Conservation (phyloP, 2,329 filamentous ascomycete genomes). For the Aureobasidium namibiae region DNA sequence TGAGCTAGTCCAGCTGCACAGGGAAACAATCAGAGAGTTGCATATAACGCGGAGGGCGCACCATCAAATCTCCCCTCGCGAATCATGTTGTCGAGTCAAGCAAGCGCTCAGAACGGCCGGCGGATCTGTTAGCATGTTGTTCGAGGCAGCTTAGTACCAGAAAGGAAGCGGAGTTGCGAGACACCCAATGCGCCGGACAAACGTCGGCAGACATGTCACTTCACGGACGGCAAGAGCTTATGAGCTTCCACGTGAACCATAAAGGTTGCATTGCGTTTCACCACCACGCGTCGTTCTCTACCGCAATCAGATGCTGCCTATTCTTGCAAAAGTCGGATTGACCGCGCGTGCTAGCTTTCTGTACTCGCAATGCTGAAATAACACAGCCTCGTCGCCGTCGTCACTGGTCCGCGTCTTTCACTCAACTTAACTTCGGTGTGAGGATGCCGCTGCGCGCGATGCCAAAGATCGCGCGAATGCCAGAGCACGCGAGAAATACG, state of each 20-base stretch:
- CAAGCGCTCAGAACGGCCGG: background rate
- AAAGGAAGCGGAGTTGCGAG: background rate
- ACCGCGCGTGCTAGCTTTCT: background rate
- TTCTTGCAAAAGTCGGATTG: background rate
- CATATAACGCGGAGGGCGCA: background rate
- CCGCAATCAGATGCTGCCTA: background rate
- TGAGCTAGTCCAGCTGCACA: background rate
- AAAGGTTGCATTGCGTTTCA: background rate
- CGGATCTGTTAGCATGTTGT: background rate
- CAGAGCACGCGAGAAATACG: background rate
- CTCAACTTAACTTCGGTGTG: background rate
- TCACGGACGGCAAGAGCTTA: background rate
- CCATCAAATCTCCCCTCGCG: background rate
- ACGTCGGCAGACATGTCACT: background rate
- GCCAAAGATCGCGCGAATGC: no score
- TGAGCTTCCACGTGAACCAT: background rate
- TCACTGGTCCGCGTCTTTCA: background rate
- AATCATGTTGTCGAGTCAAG: background rate
- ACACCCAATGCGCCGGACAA: background rate
- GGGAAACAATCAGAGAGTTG: background rate
- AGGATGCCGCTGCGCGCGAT: background rate
- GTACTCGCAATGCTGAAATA: background rate
- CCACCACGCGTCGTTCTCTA: background rate
- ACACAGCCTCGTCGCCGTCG: background rate
- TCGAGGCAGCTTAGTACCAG: background rate